Evolutionary conservation across 345 rosid species (phyloP).

Genomic region (Lumnitzera littorea): DNA sequence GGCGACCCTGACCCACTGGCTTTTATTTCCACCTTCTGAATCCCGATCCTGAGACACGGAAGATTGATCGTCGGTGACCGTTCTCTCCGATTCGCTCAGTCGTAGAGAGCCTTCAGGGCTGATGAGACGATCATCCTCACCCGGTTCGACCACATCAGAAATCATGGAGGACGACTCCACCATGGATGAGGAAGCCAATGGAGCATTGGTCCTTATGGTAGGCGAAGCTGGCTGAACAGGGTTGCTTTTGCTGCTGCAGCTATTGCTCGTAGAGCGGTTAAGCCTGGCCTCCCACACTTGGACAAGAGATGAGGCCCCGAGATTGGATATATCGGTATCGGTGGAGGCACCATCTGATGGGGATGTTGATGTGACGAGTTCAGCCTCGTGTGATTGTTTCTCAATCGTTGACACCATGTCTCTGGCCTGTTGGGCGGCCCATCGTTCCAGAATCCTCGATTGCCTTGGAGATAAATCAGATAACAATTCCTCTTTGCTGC

Average conservation of each 20-base stretch:
- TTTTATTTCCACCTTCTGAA: slow-evolving; percentile 27
- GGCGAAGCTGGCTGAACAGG: slow-evolving; percentile 10
- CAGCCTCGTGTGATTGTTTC: slow-evolving; percentile 3
- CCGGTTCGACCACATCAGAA: slow-evolving; percentile 13
- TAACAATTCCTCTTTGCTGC: slow-evolving; percentile 7
- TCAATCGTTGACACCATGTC: slow-evolving; percentile 26
- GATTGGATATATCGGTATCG: slow-evolving; percentile 8
- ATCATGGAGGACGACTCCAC: slow-evolving; percentile 8
- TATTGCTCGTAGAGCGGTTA: slow-evolving; percentile 22
- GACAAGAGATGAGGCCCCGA: slow-evolving; percentile 76
- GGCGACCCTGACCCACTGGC: slow-evolving; percentile 47
- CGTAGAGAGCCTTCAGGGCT: no score
- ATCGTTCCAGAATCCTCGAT: slow-evolving; percentile 28
- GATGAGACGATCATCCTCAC: no score
- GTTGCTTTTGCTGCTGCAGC: slow-evolving; percentile 20
- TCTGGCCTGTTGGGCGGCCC: slow-evolving; percentile 37
- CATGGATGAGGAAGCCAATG: neutral
- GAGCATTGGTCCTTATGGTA: no score
- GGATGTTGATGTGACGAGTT: neutral
- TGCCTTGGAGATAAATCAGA: slow-evolving; percentile 10
- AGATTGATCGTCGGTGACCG: no score
- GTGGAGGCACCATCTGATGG: slow-evolving; percentile 14
- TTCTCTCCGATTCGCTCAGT: no score
- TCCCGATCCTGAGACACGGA: neutral
- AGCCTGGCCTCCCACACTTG: slow-evolving; percentile 90